These are phyloP conservation scores for Trichomonascaceae sp. DNA, from an alignment of 1,139 yeast genomes.

Conservation along the genomic window DNA sequence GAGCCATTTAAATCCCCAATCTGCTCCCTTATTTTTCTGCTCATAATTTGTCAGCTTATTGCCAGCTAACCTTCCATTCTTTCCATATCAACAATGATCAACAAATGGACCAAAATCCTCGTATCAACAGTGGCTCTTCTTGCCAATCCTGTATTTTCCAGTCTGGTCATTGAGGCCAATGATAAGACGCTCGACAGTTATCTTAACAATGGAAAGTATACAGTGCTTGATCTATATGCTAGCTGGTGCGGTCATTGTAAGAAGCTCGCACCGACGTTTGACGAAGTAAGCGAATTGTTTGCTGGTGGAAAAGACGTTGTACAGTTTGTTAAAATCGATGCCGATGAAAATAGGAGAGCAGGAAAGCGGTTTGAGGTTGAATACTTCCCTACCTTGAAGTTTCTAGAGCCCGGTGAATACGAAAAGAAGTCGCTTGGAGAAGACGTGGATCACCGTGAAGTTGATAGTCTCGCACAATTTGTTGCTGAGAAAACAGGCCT, in stretches of 20 bases:
- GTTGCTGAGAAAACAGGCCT: conserved; percentile 46
- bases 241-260: conserved; percentile 83
- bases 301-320: conserved; percentile 42
- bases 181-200: conserved; percentile 52
- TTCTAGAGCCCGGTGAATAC: conserved; percentile 41
- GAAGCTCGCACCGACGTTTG: conserved; percentile 58
- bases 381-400: conserved; percentile 61
- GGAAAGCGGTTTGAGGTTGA: conserved; percentile 49
- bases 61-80: not conserved
- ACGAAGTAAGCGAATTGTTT: conserved; percentile 51
- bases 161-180: conserved; percentile 37
- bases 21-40: not conserved
- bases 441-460: conserved; percentile 35
- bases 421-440: conserved; percentile 32
- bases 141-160: not conserved
- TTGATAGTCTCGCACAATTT: conserved; percentile 40
- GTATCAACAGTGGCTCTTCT: not conserved
- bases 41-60: not conserved
- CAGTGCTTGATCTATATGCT: conserved; percentile 70
- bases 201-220: conserved; percentile 50
- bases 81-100: not conserved
- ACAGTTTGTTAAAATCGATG: conserved; percentile 51
- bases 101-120: not conserved
- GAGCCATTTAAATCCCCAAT: not conserved
- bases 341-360: conserved; percentile 53